Evolutionary conservation across 257 asterid genomes (phyloP), one percentile per base, ranked within the genome.

Genomic region (Parsonsia alboflavescens): DNA sequence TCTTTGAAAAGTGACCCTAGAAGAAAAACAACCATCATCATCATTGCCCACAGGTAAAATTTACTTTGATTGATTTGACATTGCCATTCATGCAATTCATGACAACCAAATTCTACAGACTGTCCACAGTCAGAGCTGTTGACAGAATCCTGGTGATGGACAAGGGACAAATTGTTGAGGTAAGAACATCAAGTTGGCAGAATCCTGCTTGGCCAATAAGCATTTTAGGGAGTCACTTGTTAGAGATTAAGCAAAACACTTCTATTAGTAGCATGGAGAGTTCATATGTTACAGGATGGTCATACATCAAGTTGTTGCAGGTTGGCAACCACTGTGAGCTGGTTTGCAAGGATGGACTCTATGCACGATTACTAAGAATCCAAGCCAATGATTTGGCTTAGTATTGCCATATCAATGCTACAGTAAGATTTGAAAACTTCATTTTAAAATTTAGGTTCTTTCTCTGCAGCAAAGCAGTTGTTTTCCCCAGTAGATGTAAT

Each of bases 61-160:
- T 63, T 63, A 15, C 48, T 17, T 13, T 28, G 42, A 7, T 54
- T 16, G 46, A 33, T 63, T 63, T 63, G 17, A 36, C n/a, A 16
- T 13, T 28, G 6, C 2, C 10, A 15, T 16, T 63, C 24, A 8
- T 63, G 24, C 26, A 15, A 33, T 39, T 33, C 36, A 4, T 24
- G 58, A 19, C 42, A 28, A 19, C 41, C 71, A 5, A 82, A 59
- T 61, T 79, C 71, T 73, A 63, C 88, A 92, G 98, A 86, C 90
- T 94, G 76, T 94, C 99, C 15, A 92, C 97, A 6, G 84, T 94
- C 68, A 94, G 86, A 84, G 84, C 88, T 82, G 99, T 97, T n/a
- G 97, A 92, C 80, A 87, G 87, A 76, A 92, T 92, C 74, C 81
- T 94, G 74, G 98, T 88, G 65, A 88, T 92, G 98, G 96, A 92